phyloP scores from a whole-genome alignment of 2,329 filamentous ascomycete genomes.

The Phaeosphaeria sp. region DNA sequence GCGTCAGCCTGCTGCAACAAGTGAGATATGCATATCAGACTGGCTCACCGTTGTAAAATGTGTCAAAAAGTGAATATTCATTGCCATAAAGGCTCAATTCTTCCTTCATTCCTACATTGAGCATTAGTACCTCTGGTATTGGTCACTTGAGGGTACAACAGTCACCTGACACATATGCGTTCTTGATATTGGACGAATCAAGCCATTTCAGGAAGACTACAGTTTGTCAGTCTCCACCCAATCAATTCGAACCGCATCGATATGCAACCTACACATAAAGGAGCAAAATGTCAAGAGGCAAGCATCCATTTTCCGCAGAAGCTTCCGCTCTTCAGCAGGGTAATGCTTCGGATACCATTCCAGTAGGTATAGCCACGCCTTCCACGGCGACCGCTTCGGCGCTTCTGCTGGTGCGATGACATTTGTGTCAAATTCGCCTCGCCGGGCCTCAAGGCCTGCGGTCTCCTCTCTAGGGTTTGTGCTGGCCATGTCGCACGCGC shows the following conservation, averaged over 20 bases:
- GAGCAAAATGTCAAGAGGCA: constrained; percentile 47
- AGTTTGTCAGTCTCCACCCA: too few species aligned
- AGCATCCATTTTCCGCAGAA: constrained; percentile 46
- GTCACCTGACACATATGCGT: constrained; percentile 52
- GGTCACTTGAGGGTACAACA: not conserved
- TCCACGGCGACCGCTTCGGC: constrained; percentile 47
- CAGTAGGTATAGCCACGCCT: constrained; percentile 48
- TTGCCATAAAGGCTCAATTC: constrained; percentile 57
- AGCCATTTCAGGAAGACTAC: constrained; percentile 49
- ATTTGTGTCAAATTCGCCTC: constrained; percentile 31
- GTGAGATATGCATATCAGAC: not conserved
- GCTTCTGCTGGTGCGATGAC: constrained; percentile 43
- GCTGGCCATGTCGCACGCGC: constrained; percentile 17
- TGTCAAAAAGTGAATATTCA: constrained; percentile 59
- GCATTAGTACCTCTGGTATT: not conserved
- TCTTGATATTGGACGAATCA: constrained; percentile 51
- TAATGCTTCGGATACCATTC: constrained; percentile 49
- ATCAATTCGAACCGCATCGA: not conserved
- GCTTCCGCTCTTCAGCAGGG: constrained; percentile 40
- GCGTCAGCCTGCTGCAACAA: not conserved
- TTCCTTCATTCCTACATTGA: constrained; percentile 28
- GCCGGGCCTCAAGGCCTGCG: constrained; percentile 21
- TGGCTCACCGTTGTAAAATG: constrained; percentile 52
- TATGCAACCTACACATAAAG: constrained; percentile 43
- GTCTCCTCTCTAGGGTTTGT: constrained; percentile 32